Base-by-base conservation (phyloP, 2,329 filamentous ascomycete species). In the Aspergillus tamarii region DNA sequence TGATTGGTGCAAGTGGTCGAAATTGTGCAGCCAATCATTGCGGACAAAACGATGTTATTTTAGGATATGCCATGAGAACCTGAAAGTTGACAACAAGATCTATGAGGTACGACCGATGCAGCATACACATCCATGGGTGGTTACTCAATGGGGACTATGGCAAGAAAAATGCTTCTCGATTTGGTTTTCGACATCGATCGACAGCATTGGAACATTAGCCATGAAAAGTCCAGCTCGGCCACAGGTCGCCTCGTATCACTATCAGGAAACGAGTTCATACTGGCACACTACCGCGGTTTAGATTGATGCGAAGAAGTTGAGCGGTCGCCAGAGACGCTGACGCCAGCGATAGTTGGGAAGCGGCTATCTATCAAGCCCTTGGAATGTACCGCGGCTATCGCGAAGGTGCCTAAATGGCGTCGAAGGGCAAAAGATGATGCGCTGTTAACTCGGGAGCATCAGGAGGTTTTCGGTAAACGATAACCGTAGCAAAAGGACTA, bases 281-380 rank as follows among this genome's bases (percentile, higher is more conserved):
- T 19, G 3, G 14, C 11, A 48, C 7, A 19, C 12, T 48, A 2
- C 19, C 10, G 28, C 26, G 32, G 14, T 9, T 48, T 28, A 21
- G 14, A 3, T 19, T n/a, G 1, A 52, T 32, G 16, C 0, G 26
- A 32, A 52, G 16, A 6, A 52, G 6, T 10, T 10, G 48, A 11
- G 87, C 69, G 87, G 87, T 8, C 86, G 85, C 0, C 84, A 85
- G 69, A 86, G 86, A 1, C 88, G 88, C 70, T 84, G 82, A 46
- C 77, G 86, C 43, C 84, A 87, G 64, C 82, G 83, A 65, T 85
- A 85, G 1, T 89, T 89, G 69, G 87, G 89, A 75, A 87, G 89
- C 67, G 16, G 19, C 10, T 52, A 89, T 89, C 57, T 89, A 87
- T 84, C 80, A 87, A 57, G 87, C 89, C 76, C 88, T 89, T 73